A percentile compares a stretch with the other conserved stretches of the same genome.
phyloP scores from a whole-genome alignment of 1,139 yeast genomes.

The Pneumocystis murina region DNA sequence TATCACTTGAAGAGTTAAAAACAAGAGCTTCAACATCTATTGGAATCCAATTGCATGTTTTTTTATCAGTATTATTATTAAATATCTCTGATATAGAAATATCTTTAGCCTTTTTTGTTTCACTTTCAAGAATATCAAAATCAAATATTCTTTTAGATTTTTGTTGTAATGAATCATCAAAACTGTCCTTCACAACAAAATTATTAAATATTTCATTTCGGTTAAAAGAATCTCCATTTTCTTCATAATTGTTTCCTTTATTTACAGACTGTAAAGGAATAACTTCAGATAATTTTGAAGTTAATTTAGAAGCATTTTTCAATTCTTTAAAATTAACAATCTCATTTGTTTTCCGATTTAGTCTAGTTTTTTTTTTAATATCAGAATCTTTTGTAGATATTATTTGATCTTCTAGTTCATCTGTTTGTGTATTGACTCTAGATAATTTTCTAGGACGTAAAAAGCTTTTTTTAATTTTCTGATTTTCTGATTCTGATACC shows the following conservation, averaged over 20 bases:
- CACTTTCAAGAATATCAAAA: background rate
- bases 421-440: background rate
- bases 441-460: background rate
- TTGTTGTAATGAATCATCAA: background rate
- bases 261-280: background rate
- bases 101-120: background rate
- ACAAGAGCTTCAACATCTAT: constrained; percentile 19
- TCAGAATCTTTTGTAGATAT: background rate
- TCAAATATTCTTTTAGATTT: background rate
- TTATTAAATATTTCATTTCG: background rate
- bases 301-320: background rate
- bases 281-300: background rate
- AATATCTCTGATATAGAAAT: background rate
- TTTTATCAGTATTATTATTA: background rate
- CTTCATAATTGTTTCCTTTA: background rate
- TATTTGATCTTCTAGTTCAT: background rate
- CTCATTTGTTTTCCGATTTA: background rate
- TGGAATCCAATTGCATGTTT: background rate
- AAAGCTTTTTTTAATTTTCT: background rate
- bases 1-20: constrained; percentile 30
- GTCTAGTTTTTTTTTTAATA: background rate
- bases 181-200: background rate
- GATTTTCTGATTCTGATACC: background rate
- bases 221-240: background rate
- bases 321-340: background rate